Conservation (phyloP, 2,329 filamentous ascomycete genomes). For the Onygenales sp. region DNA sequence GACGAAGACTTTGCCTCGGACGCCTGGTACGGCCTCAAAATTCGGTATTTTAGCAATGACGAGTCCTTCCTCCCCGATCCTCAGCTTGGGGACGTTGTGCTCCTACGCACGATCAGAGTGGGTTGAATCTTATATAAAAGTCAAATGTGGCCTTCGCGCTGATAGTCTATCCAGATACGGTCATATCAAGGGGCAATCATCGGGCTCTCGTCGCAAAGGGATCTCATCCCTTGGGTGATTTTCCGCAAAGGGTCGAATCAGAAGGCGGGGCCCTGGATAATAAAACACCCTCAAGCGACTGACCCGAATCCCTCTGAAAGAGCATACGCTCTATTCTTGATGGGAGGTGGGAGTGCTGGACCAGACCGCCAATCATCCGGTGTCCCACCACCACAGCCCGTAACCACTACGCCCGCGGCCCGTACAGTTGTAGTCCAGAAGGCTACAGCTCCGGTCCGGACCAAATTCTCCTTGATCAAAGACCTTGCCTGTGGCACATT, state of each 20-base stretch:
- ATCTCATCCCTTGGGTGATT: slow-evolving; percentile 24
- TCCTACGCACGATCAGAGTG: slow-evolving; percentile 52
- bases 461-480: slow-evolving; percentile 56
- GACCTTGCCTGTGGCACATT: slow-evolving; percentile 50
- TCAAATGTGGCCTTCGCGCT: not conserved
- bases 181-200: not conserved
- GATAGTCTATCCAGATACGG: not conserved
- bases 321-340: slow-evolving; percentile 18
- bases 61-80: slow-evolving; percentile 36
- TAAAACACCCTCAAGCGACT: slow-evolving; percentile 20
- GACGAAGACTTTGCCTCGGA: slow-evolving; percentile 44
- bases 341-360: slow-evolving; percentile 6
- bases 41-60: slow-evolving; percentile 53
- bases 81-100: slow-evolving; percentile 51
- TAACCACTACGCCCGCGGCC: not conserved
- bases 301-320: slow-evolving; percentile 21
- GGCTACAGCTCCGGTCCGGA: not conserved
- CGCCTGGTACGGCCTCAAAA: slow-evolving; percentile 33
- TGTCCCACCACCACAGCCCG: slow-evolving; percentile 6
- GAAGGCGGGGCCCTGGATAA: slow-evolving; percentile 13
- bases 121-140: slow-evolving; percentile 20
- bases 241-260: slow-evolving; percentile 21
- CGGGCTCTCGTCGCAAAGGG: slow-evolving; percentile 18
- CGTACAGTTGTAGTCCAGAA: not conserved
- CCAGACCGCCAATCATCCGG: not conserved